Conservation (phyloP, 805 yeast species). For the Nakazawaea molendinolei region DNA sequence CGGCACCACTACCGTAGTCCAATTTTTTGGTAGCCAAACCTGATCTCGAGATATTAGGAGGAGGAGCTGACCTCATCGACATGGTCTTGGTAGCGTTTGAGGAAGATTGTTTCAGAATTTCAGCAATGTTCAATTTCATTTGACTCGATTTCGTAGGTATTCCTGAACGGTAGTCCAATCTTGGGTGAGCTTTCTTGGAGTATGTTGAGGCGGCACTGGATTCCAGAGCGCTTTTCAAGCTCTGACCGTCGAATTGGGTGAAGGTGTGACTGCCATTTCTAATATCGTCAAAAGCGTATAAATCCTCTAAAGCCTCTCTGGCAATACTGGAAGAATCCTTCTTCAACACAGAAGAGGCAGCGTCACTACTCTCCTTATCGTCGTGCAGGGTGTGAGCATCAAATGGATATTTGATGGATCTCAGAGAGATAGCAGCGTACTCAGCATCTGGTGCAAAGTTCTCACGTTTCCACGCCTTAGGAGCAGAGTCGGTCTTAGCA, state of each 20-base stretch:
- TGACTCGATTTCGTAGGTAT: slow-evolving; percentile 21
- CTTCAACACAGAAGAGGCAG: slow-evolving; percentile 33
- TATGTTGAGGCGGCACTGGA: slow-evolving; percentile 12
- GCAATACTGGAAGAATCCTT: slow-evolving; percentile 23
- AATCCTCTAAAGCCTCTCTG: slow-evolving; percentile 30
- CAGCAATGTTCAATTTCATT: slow-evolving; percentile 24
- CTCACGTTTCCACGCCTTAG: slow-evolving; percentile 42
- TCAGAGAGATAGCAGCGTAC: slow-evolving; percentile 34
- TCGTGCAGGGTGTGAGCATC: slow-evolving; percentile 24
- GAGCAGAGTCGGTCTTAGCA: slow-evolving; percentile 39
- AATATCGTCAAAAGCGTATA: slow-evolving; percentile 36
- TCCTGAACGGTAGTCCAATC: slow-evolving; percentile 20
- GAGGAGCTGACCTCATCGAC: slow-evolving; percentile 40
- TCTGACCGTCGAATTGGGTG: slow-evolving; percentile 18
- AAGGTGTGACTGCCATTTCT: slow-evolving; percentile 31
- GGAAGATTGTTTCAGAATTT: slow-evolving; percentile 23
- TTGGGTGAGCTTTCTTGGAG: slow-evolving; percentile 6
- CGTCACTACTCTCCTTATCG: slow-evolving; percentile 27
- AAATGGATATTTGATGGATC: slow-evolving; percentile 26
- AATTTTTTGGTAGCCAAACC: slow-evolving; percentile 22
- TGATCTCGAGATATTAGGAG: slow-evolving; percentile 22
- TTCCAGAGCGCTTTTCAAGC: slow-evolving; percentile 14
- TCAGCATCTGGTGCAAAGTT: slow-evolving; percentile 39
- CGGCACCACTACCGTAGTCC: slow-evolving; percentile 36
- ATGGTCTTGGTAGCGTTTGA: slow-evolving; percentile 37